phyloP scores from a whole-genome alignment of 202 grass and related monocot genomes.

The Setaria italica region DNA sequence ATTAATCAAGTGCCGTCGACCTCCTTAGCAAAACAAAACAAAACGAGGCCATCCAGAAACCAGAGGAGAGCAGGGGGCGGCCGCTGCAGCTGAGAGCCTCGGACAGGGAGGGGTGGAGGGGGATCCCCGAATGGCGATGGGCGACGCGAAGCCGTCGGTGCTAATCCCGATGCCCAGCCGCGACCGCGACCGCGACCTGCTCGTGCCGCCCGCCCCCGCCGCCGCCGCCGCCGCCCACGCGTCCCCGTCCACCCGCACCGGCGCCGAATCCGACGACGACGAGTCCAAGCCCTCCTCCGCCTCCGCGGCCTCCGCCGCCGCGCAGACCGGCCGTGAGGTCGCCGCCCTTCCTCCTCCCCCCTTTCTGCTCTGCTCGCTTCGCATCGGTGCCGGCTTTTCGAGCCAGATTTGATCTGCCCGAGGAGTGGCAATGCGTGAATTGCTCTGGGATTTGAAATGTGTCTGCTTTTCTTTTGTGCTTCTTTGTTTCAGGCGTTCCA shows the following conservation, averaged over 20 bases:
- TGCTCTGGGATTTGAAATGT: conserved; percentile 31
- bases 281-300: conserved; percentile 51
- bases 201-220: conserved; percentile 43
- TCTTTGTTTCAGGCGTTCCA: conserved; percentile 60
- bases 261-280: conserved; percentile 39
- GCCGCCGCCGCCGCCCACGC: conserved; percentile 28
- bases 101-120: background rate
- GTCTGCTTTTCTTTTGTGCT: conserved; percentile 21
- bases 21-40: conserved; percentile 4
- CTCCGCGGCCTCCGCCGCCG: conserved; percentile 30
- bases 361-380: background rate
- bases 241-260: conserved; percentile 25
- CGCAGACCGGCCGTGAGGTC: conserved; percentile 65
- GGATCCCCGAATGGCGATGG: conserved; percentile 41
- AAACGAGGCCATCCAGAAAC: conserved; percentile 14
- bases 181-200: conserved; percentile 62
- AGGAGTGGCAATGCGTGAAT: background rate
- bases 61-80: background rate
- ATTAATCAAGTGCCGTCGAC: background rate
- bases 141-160: conserved; percentile 59
- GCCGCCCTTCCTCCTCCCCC: background rate
- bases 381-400: background rate
- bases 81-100: conserved; percentile 24
- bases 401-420: conserved; percentile 33
- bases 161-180: conserved; percentile 51